Evolutionary conservation across 1,284 basidiomycete species (phyloP), one percentile per base, ranked within the genome.

Genomic region (Taiwanofungus camphoratus): DNA sequence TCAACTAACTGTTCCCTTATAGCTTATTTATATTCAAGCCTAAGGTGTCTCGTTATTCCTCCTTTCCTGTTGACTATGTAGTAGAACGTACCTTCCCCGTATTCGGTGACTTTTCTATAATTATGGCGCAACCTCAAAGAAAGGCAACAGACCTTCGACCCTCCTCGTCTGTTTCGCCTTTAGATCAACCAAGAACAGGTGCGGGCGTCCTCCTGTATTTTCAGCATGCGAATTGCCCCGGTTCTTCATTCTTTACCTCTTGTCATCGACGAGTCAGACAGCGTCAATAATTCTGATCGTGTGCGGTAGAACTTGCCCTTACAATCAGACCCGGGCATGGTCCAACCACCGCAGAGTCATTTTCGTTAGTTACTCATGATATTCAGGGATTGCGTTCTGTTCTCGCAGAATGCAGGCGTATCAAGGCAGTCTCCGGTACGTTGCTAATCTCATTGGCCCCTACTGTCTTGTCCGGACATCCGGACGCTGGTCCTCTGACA

Each of bases 31-130:
- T 23, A 33, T 33, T 23, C 13, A 41, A 24, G 20, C 19, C 7
- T 16, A 32, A 41, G 30, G 8, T 6, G 32, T 8, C 8, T 5
- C 16, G n/a, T 18, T 20, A 6, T 4, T 9, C 27, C 15, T 6
- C 6, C 22, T 39, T 36, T 16, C 27, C 46, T 6, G 42, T 39
- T 12, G 42, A 49, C 4, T 57, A 54, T 31, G 7, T 50, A 7
- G 49, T 78, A 8, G 66, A 77, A 42, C 69, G 66, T 43, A 64
- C 72, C 2, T 69, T 74, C 35, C 76, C 77, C 3, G 69, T 82
- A 19, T 63, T 70, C 44, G 66, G 62, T 11, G 63, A 65, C n/a
- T 77, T 82, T 48, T 66, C 69, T 4, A 69, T 80, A 36, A 56
- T 65, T 4, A 74, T 79, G 63, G 69, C 76, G 3, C 77, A 81